Evolutionary conservation across 441 rosid genomes (phyloP), one percentile per base, ranked within the genome.

Genomic region (Mallotus japonicus): DNA sequence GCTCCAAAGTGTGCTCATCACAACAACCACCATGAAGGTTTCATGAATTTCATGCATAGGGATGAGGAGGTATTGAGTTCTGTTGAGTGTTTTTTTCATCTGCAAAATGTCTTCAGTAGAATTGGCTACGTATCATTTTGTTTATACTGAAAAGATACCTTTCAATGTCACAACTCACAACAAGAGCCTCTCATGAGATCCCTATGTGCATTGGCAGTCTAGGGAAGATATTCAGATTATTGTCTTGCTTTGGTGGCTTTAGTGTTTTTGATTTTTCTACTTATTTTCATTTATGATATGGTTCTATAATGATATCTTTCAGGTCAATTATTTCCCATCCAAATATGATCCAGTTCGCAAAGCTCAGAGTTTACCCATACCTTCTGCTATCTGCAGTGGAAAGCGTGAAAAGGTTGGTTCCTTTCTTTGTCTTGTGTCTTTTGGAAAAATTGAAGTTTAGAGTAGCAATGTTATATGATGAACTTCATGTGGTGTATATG

Each of bases 271-370:
- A 56, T 16, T 5, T 56, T 74, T 13, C 61, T 20, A 24, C 17
- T 60, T 49, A 10, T 42, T 61, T 68, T 70, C 17, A 44, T 40
- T 76, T 78, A 79, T 85, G 53, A 85, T 76, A 32, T 9, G 69
- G 37, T 66, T 2, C 61, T 44, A 19, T 15, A 34, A 49, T 63
- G 50, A 44, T 85, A 10, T 51, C 69, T 69, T 82, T 62, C 84
- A 95, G 99, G 83, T 95, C 42, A 86, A 95, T 77, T 95, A 95
- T 82, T 95, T 95, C 87, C 97, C 99, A 47, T 93, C 99, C 46
- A 91, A 96, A 81, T 84, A 69, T 53, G 90, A 92, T 82, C 87
- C 92, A 0, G 90, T 80, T 75, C 96, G 90, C 62, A 88, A 92
- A 78, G 92, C 97, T 34, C 89, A 88, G 75, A 84, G 56, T 70